Conservation (phyloP, 2,329 filamentous ascomycete genomes). For the Cercospora citrullina region DNA sequence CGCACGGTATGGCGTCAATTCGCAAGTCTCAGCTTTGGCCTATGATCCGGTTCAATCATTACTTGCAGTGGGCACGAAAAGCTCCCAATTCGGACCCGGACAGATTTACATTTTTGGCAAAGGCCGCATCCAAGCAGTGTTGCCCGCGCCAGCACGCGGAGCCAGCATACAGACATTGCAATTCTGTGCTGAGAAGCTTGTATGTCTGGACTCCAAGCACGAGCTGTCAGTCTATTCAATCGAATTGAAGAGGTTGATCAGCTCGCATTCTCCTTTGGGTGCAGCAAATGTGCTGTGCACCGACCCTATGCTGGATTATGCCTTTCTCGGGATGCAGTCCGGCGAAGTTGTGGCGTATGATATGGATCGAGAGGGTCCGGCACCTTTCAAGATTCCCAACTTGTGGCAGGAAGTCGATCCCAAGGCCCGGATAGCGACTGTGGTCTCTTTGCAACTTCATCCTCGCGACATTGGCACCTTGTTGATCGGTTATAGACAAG, state of each 20-base stretch:
- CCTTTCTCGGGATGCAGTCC: constrained; percentile 66
- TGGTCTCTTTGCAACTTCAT: constrained; percentile 81
- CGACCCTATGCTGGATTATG: constrained; percentile 92
- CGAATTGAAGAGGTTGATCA: constrained; percentile 64
- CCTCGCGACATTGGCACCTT: constrained; percentile 90
- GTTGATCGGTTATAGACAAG: constrained; percentile 85
- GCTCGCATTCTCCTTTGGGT: constrained; percentile 73
- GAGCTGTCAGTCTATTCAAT: constrained; percentile 84
- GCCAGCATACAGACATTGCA: constrained; percentile 75
- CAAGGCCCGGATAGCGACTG: constrained; percentile 60
- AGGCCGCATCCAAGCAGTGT: constrained; percentile 72
- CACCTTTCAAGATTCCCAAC: constrained; percentile 80
- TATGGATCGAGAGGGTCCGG: constrained; percentile 74
- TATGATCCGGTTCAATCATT: constrained; percentile 95
- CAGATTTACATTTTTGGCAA: constrained; percentile 89
- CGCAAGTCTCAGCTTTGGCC: constrained; percentile 70
- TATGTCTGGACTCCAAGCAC: constrained; percentile 82
- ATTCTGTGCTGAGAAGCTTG: constrained; percentile 81
- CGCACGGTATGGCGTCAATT: constrained; percentile 72
- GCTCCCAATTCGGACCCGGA: constrained; percentile 80
- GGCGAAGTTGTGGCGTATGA: constrained; percentile 91
- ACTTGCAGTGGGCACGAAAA: constrained; percentile 84
- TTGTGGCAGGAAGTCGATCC: constrained; percentile 77
- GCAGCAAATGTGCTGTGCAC: constrained; percentile 72
- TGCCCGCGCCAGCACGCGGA: constrained; percentile 65